These are phyloP conservation scores for Saussurea involucrata DNA, from an alignment of 129 eudicot species.

Conservation along the genomic window DNA sequence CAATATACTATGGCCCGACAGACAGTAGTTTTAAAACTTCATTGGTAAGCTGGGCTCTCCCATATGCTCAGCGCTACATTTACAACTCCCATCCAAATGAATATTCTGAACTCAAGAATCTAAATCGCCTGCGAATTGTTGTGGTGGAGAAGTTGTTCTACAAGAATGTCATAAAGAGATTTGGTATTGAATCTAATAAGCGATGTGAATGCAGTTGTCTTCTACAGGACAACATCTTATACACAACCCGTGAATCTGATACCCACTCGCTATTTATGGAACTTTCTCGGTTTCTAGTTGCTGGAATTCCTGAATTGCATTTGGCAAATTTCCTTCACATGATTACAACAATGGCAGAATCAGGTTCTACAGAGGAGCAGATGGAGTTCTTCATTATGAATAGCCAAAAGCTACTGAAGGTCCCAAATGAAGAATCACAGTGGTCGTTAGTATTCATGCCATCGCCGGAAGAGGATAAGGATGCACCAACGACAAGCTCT, in stretches of 20 bases:
- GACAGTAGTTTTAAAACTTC: slow-evolving; percentile 49
- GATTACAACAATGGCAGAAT: slow-evolving; percentile 79
- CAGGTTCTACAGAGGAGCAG: slow-evolving; percentile 75
- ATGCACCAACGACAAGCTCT: slow-evolving; percentile 8
- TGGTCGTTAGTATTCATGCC: slow-evolving; percentile 52
- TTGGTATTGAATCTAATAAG: slow-evolving; percentile 43
- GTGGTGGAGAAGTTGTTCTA: slow-evolving; percentile 73
- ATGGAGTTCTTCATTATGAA: slow-evolving; percentile 63
- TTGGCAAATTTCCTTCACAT: slow-evolving; percentile 89
- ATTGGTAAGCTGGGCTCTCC: slow-evolving; percentile 73
- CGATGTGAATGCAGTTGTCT: slow-evolving; percentile 58
- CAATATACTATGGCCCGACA: slow-evolving; percentile 54
- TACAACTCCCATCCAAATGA: slow-evolving; percentile 47
- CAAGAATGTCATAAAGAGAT: slow-evolving; percentile 49
- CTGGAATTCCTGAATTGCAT: slow-evolving; percentile 55
- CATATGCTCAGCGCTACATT: slow-evolving; percentile 79
- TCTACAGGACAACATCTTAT: slow-evolving; percentile 56
- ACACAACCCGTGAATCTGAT: slow-evolving; percentile 57
- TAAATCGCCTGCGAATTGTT: slow-evolving; percentile 32
- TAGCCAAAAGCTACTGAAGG: slow-evolving; percentile 67
- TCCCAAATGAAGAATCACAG: slow-evolving; percentile 59
- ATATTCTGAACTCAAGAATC: slow-evolving; percentile 42
- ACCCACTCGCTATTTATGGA: slow-evolving; percentile 71
- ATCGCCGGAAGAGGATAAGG: slow-evolving; percentile 27
- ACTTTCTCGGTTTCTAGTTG: slow-evolving; percentile 57